Conservation (phyloP, 305 asterid species). For the Fraxinus xanthoxyloides region DNA sequence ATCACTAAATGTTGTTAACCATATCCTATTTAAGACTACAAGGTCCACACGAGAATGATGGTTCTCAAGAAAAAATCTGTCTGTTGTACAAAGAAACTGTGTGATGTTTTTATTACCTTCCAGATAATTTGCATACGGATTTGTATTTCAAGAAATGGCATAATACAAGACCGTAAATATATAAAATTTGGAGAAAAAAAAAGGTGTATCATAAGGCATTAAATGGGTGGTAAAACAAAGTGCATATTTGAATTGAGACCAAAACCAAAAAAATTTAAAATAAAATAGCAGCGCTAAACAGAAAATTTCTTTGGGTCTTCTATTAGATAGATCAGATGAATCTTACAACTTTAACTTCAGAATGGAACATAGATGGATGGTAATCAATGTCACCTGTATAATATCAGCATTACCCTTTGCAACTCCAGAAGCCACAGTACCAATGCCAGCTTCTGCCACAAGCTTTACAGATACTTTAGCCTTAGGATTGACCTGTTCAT, state of each 20-base stretch:
- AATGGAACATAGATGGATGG: background rate
- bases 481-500: slow-evolving; percentile 45
- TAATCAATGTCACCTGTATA: slow-evolving; percentile 37
- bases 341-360: background rate
- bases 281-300: background rate
- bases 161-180: background rate
- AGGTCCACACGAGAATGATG: background rate
- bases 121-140: background rate
- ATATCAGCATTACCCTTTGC: slow-evolving; percentile 63
- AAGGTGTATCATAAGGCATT: background rate
- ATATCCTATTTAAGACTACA: background rate
- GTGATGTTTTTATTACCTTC: background rate
- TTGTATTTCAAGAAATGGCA: background rate
- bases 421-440: slow-evolving; percentile 62
- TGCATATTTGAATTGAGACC: background rate
- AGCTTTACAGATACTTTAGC: slow-evolving; percentile 59
- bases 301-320: background rate
- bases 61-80: background rate
- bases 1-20: background rate
- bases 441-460: slow-evolving; percentile 59
- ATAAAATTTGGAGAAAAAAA: background rate
- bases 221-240: background rate
- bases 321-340: background rate
- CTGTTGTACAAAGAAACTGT: background rate
- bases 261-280: background rate